Evolutionary conservation across 208 protist genomes (phyloP), one percentile per base, ranked within the genome.

Genomic region (Crithidia fasciculata): DNA sequence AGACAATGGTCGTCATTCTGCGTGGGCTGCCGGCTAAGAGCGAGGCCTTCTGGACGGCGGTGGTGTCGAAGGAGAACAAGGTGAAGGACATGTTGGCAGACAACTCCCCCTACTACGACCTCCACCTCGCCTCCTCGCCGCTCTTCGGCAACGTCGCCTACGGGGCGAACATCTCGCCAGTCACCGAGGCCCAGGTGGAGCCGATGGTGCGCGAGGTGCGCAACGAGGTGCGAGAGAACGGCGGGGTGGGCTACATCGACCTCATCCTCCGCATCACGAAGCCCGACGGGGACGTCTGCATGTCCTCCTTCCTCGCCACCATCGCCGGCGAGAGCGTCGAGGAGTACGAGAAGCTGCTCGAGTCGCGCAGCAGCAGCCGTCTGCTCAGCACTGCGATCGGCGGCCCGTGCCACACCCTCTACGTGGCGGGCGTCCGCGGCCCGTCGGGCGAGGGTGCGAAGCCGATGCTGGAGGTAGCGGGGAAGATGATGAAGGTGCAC

Each of bases 371-470:
- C 52, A 81, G 66, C 62, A 68, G 71, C 52, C 76, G 70, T 8
- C 53, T 93, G 16, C 65, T 93, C 36, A 72, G 79, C 53, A 85
- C 77, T 65, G 82, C 82, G 13, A 59, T 93, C 12, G 85, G 88
- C 16, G 85, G 85, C 2, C 65, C 85, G 5, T 90, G 85, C 73
- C 61, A 86, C 63, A 90, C 82, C 37, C 58, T 81, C 13, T 82
- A 81, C 61, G 76, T 84, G 7, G 76, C 75, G 8, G 84, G 84
- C 45, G 69, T 93, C 47, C 76, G 66, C 13, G 57, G 68, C n/a
- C 74, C 53, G 19, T 67, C 78, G 6, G 69, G 50, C 19, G 72
- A 62, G 15, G 52, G 55, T 44, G 77, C 81, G 4, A 47, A 55
- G 44, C 72, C 77, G 28, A 47, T 81, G 28, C 65, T 85, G n/a